Base-by-base conservation (phyloP, 139 green algal genomes). In the Choricystis sp. region DNA sequence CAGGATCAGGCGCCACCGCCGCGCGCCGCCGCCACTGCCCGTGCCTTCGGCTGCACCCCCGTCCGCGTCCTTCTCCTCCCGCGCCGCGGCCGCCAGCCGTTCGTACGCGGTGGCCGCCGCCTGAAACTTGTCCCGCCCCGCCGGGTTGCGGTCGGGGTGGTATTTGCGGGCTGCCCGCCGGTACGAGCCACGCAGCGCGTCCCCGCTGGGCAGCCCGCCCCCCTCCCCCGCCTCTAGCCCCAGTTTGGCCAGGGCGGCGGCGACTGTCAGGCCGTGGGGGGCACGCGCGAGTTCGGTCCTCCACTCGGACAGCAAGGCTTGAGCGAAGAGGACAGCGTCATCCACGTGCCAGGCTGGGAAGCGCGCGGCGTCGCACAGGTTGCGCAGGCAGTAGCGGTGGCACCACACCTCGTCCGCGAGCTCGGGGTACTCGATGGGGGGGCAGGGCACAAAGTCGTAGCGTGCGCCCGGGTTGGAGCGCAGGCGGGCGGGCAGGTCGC, bases 81-180 rank as follows among this genome's bases (percentile, higher is more conserved):
- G 81, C 9, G 9, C 40, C 40, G 40, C 40, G 40, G 40, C 40
- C 40, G 40, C 78, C 67, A 96, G 79, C 25, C 80, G 76, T 73
- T 96, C 86, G 72, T 97, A 97, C 9, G 91, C 91, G 2, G 73
- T 68, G 65, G 94, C 86, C 29, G 95, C 75, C 25, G 77, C 70
- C 63, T 86, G 29, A 67, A 97, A 97, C 52, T 74, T 72, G 9
- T 89, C 84, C 0, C 81, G 73, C 0, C 85, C 90, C 24, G 79
- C 77, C 0, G 90, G 91, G 79, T 97, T 97, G 68, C 92, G 94
- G 79, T 97, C 90, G 0, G 91, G 91, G 65, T 97, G 91, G 66
- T 85, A 92, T 69, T 79, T 80, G 25, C 74, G 71, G 19, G 79
- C 66, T 64, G 61, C 62, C 26, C n/a, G 26, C 56, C 3, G 29